phyloP scores from a whole-genome alignment of 1,139 yeast species.

The Schizosaccharomyces versatilis region DNA sequence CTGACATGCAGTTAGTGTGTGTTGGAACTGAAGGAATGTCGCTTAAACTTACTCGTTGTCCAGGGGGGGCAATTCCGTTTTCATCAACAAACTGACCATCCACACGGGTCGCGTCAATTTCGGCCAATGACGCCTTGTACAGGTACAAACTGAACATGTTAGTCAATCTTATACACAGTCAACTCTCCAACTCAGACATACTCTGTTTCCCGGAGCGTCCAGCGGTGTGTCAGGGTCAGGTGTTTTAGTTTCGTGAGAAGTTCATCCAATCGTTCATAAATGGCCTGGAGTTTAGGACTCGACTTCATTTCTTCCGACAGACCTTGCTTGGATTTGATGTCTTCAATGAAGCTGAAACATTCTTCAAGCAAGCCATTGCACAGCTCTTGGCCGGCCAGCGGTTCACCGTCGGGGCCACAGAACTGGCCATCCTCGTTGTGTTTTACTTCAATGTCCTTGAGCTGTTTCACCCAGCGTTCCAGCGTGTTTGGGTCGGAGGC shows the following conservation, averaged over 20 bases:
- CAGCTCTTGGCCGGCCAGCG: constrained; percentile 33
- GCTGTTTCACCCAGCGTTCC: constrained; percentile 21
- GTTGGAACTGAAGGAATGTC: too few relatives aligned
- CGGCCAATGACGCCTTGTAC: constrained; percentile 51
- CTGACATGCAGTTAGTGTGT: constrained; percentile 32
- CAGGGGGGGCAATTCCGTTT: constrained; percentile 14
- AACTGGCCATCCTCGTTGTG: constrained; percentile 26
- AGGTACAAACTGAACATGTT: constrained; percentile 29
- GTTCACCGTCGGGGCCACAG: constrained; percentile 18
- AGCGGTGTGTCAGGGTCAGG: constrained; percentile 68
- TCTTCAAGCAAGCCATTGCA: constrained; percentile 35
- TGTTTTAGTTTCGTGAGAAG: constrained; percentile 59
- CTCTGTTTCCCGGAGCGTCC: constrained; percentile 93
- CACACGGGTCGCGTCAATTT: constrained; percentile 48
- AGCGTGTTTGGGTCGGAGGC: constrained; percentile 19
- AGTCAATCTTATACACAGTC: not conserved
- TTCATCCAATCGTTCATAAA: constrained; percentile 34
- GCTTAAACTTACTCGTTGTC: constrained; percentile 10
- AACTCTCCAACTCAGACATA: not conserved
- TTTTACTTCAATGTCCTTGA: constrained; percentile 24
- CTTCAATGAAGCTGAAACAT: constrained; percentile 52
- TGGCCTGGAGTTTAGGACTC: constrained; percentile 22
- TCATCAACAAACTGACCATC: constrained; percentile 29
- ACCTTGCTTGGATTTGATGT: constrained; percentile 37
- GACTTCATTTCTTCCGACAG: constrained; percentile 24